Evolutionary conservation across 2,329 filamentous ascomycete genomes (phyloP).

Genomic region (Fusarium lateritium): DNA sequence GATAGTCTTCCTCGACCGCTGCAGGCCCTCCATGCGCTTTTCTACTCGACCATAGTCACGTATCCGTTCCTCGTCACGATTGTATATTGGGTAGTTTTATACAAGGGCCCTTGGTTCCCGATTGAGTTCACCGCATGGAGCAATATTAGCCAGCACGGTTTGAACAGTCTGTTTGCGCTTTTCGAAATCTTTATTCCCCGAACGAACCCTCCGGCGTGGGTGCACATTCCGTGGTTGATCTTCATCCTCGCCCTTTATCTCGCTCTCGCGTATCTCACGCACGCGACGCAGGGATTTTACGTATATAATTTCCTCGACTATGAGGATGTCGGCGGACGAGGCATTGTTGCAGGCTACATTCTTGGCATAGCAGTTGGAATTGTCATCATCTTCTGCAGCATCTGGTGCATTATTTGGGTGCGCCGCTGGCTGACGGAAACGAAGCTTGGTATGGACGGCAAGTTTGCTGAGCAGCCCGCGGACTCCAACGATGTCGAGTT

Average conservation of each 20-base stretch:
- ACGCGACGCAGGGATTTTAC: slow-evolving; percentile 79
- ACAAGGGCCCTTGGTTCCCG: slow-evolving; percentile 65
- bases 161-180: slow-evolving; percentile 82
- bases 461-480: slow-evolving; percentile 53
- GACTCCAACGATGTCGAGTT: slow-evolving; percentile 49
- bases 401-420: slow-evolving; percentile 65
- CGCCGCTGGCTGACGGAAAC: slow-evolving; percentile 65
- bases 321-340: slow-evolving; percentile 61
- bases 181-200: slow-evolving; percentile 81
- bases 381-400: slow-evolving; percentile 67
- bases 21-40: slow-evolving; percentile 75
- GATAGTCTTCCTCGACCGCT: slow-evolving; percentile 72
- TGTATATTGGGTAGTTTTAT: slow-evolving; percentile 79
- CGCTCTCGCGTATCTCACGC: slow-evolving; percentile 80
- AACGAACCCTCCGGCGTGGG: slow-evolving; percentile 70
- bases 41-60: slow-evolving; percentile 74
- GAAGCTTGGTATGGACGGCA: slow-evolving; percentile 61
- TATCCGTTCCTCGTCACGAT: slow-evolving; percentile 79
- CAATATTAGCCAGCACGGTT: slow-evolving; percentile 80
- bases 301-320: slow-evolving; percentile 85
- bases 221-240: slow-evolving; percentile 78
- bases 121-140: slow-evolving; percentile 70
- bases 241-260: slow-evolving; percentile 81
- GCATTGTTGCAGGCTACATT: slow-evolving; percentile 74
- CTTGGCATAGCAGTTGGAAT: slow-evolving; percentile 70